Conservation (phyloP, 495 filamentous ascomycete genomes). For the Saxophila tyrrhenica region DNA sequence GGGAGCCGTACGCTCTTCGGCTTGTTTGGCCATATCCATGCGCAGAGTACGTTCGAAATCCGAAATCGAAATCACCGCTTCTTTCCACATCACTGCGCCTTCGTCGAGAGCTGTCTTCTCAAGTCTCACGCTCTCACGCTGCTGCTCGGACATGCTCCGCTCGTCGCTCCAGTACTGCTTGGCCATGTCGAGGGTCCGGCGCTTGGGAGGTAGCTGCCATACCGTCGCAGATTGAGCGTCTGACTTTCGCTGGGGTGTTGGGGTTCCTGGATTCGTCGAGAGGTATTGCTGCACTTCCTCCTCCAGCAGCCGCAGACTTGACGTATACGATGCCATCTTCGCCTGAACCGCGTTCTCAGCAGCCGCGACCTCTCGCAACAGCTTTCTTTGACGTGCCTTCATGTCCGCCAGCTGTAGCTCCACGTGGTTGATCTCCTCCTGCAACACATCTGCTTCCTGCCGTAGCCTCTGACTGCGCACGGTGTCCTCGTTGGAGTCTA, state of each 20-base stretch:
- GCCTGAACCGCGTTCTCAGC: slow-evolving; percentile 52
- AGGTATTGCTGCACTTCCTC: slow-evolving; percentile 41
- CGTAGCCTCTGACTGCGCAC: slow-evolving; percentile 23
- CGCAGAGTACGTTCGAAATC: slow-evolving; percentile 58
- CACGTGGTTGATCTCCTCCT: slow-evolving; percentile 38
- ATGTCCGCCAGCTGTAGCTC: slow-evolving; percentile 58
- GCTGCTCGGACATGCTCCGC: slow-evolving; percentile 42
- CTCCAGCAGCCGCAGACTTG: slow-evolving; percentile 43
- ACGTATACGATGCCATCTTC: slow-evolving; percentile 48
- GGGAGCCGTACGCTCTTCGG: background rate
- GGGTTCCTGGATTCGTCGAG: background rate
- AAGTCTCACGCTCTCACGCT: slow-evolving; percentile 47
- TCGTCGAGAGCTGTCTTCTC: slow-evolving; percentile 74
- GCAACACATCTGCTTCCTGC: slow-evolving; percentile 28
- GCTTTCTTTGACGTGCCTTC: slow-evolving; percentile 48
- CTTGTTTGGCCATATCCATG: slow-evolving; percentile 37
- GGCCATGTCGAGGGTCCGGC: slow-evolving; percentile 67
- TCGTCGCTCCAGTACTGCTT: slow-evolving; percentile 65
- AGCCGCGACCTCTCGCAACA: slow-evolving; percentile 50
- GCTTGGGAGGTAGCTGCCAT: slow-evolving; percentile 48
- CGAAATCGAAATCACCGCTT: slow-evolving; percentile 49
- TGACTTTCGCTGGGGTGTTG: background rate
- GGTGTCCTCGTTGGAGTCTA: slow-evolving; percentile 38
- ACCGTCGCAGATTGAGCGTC: background rate
- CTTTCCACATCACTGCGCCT: slow-evolving; percentile 70